Base-by-base conservation (phyloP, 2,329 filamentous ascomycete genomes). In the Didymella keratinophila region DNA sequence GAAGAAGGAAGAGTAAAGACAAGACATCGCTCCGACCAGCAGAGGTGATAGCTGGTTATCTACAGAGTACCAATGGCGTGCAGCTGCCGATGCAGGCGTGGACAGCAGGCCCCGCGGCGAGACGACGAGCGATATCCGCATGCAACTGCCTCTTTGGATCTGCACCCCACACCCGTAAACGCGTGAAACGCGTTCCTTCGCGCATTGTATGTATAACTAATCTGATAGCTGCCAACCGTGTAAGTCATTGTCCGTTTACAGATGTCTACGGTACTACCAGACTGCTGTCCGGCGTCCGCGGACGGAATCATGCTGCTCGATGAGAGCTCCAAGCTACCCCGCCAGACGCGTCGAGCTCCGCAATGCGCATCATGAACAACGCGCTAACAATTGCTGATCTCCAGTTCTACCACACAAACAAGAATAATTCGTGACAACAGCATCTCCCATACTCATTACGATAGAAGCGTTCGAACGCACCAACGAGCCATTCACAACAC, bases 61-160 rank as follows among this genome's bases (percentile, higher is more conserved):
- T 65, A 65, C 56, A 55, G 52, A 52, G 53, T 61, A 51, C 57
- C 53, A 62, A 56, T 50, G 55, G 48, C 46, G 27, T 43, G 46
- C 41, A 48, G 47, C 47, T 46, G 53, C 42, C 45, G 49, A 41
- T 53, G 43, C 52, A 58, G 51, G 37, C 21, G 52, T 57, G 51
- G 54, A 52, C 46, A 43, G 39, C 50, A 53, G 56, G 16, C 52
- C 45, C 49, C 52, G 47, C 58, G 51, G 58, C 69, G 55, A 66
- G 63, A 65, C 61, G 62, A 64, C 63, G 61, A 64, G 58, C 57
- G 61, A 60, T 52, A 48, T 56, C 56, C 68, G 69, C 63, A 59
- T 69, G 54, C 56, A 67, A 65, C 61, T 73, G 62, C 70, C 69
- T 48, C 16, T 65, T 70, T 62, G 41, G 67, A 57, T 36, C 50